phyloP scores from a whole-genome alignment of 306 rosid species.

The Medicago lupulina region DNA sequence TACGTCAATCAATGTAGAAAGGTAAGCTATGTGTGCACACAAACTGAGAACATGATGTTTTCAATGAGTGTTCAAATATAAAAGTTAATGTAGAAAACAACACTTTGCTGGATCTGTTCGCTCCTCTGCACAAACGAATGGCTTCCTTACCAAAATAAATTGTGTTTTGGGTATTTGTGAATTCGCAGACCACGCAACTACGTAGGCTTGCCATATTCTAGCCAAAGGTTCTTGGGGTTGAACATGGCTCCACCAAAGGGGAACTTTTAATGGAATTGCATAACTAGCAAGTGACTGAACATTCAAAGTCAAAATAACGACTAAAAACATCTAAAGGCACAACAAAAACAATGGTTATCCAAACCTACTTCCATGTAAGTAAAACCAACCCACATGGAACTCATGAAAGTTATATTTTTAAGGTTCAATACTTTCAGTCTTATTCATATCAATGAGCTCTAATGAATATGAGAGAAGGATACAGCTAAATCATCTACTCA shows the following conservation, averaged over 20 bases:
- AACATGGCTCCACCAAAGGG: background rate
- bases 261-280: background rate
- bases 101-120: too few species aligned
- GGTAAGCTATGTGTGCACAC: too few species aligned
- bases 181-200: too few species aligned
- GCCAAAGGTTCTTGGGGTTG: background rate
- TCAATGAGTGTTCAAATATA: too few species aligned
- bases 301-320: background rate
- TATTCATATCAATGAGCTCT: background rate
- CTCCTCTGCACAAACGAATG: too few species aligned
- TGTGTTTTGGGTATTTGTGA: too few species aligned
- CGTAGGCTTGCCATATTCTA: too few species aligned
- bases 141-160: too few species aligned
- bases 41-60: too few species aligned
- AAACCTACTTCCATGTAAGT: background rate
- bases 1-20: too few species aligned
- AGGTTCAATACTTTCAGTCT: background rate
- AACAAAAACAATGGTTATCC: background rate
- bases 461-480: conserved; percentile 14
- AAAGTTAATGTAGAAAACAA: too few species aligned
- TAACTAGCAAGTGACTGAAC: background rate
- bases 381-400: background rate
- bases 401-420: background rate
- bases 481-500: background rate
- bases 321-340: background rate